Evolutionary conservation across 306 rosid species (phyloP).

Genomic region (Macrotyloma uniflorum): DNA sequence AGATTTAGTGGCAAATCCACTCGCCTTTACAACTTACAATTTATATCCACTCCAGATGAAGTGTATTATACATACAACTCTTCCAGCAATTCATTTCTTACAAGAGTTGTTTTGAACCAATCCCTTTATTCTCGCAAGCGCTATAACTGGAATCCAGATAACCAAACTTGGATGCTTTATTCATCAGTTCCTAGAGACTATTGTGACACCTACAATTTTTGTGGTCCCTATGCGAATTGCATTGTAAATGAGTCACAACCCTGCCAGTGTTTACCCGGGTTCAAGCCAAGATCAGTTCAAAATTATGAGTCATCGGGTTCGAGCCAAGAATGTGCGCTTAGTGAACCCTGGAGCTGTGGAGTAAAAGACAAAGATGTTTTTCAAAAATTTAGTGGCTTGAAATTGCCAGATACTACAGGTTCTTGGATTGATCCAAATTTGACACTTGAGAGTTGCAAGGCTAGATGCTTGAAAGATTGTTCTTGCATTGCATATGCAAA

Average conservation of each 20-base stretch:
- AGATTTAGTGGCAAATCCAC: constrained; percentile 7
- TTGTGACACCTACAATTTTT: constrained; percentile 38
- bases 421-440: constrained; percentile 35
- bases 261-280: constrained; percentile 47
- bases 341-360: constrained; percentile 31
- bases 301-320: constrained; percentile 20
- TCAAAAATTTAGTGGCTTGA: constrained; percentile 31
- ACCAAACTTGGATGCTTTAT: constrained; percentile 37
- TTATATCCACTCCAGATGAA: constrained; percentile 21
- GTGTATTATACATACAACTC: not conserved
- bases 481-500: constrained; percentile 55
- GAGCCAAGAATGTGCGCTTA: constrained; percentile 38
- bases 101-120: constrained; percentile 43
- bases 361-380: constrained; percentile 37
- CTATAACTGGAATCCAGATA: not conserved
- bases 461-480: constrained; percentile 43
- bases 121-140: constrained; percentile 4
- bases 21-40: not conserved
- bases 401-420: constrained; percentile 42
- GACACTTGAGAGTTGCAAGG: constrained; percentile 33
- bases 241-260: not conserved
- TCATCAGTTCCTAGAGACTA: constrained; percentile 15
- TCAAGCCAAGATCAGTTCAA: constrained; percentile 24
- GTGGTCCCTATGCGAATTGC: constrained; percentile 47
- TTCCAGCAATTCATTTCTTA: not conserved